Percentiles rank a stretch among this genome's conserved stretches.
Evolutionary conservation across 2,329 filamentous ascomycete genomes (phyloP).

Genomic region (Alternaria tenuissima): DNA sequence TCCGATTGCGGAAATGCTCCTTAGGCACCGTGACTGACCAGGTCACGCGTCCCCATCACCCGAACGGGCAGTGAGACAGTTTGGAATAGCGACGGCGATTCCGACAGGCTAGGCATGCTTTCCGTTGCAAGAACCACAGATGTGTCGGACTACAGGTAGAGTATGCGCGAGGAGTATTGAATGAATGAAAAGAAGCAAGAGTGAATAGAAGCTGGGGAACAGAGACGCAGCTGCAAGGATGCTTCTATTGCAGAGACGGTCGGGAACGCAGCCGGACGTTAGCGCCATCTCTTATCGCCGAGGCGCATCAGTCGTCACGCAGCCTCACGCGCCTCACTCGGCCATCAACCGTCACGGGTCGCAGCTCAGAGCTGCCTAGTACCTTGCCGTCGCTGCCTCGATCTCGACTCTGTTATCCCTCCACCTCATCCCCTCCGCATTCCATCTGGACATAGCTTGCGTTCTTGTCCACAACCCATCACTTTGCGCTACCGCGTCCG

Average conservation of each 20-base stretch:
- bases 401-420: conserved; percentile 7
- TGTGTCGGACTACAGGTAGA: too few species aligned
- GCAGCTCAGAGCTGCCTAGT: conserved; percentile 34
- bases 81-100: too few species aligned
- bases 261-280: conserved; percentile 1
- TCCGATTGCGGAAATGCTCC: conserved; percentile 3
- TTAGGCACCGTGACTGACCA: conserved; percentile 1
- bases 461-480: conserved; percentile 17
- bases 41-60: conserved; percentile 19
- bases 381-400: conserved; percentile 14
- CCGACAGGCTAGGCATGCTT: too few species aligned
- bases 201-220: neutral
- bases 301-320: conserved; percentile 31
- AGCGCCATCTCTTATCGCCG: conserved; percentile 35
- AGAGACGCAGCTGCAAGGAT: neutral
- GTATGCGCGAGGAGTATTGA: too few species aligned
- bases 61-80: conserved; percentile 10
- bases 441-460: conserved; percentile 12
- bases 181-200: neutral
- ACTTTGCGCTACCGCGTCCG: conserved; percentile 9
- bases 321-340: conserved; percentile 42
- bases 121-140: too few species aligned
- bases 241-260: neutral
- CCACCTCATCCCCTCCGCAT: conserved; percentile 3
- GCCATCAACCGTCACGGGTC: conserved; percentile 35